Percentiles rank a stretch among this genome's conserved stretches.
Conservation (phyloP, 345 rosid genomes). For the Melastoma malabathricum region DNA sequence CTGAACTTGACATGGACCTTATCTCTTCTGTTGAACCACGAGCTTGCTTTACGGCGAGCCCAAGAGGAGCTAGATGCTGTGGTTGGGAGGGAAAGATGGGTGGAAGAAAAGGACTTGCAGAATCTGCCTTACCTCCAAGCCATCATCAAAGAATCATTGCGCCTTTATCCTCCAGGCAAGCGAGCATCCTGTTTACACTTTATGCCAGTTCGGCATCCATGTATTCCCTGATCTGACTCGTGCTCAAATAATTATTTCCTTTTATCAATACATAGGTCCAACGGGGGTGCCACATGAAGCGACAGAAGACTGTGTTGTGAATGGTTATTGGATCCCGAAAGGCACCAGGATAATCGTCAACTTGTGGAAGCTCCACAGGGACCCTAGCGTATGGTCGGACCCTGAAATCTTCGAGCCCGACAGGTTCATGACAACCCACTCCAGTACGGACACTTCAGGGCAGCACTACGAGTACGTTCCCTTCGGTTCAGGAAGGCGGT, state of each 20-base stretch:
- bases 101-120: constrained; percentile 37
- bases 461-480: not conserved
- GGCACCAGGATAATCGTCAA: constrained; percentile 23
- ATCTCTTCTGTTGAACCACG: not conserved
- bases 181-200: not conserved
- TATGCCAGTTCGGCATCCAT: not conserved
- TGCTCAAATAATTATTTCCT: not conserved
- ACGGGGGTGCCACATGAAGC: constrained; percentile 26
- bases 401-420: constrained; percentile 15
- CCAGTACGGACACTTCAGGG: not conserved
- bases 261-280: constrained; percentile 9
- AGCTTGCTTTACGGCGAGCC: constrained; percentile 14
- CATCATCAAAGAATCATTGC: constrained; percentile 43
- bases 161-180: constrained; percentile 33
- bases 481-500: too few relatives aligned
- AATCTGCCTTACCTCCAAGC: constrained; percentile 39
- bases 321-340: constrained; percentile 14
- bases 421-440: constrained; percentile 12
- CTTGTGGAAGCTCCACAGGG: constrained; percentile 28
- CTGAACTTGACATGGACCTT: constrained; percentile 5
- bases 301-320: constrained; percentile 14
- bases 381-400: constrained; percentile 22
- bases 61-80: constrained; percentile 40
- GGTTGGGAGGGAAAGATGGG: constrained; percentile 35
- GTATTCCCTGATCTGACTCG: not conserved